phyloP scores from a whole-genome alignment of 768 basidiomycete genomes.

The Trametes gibbosa region DNA sequence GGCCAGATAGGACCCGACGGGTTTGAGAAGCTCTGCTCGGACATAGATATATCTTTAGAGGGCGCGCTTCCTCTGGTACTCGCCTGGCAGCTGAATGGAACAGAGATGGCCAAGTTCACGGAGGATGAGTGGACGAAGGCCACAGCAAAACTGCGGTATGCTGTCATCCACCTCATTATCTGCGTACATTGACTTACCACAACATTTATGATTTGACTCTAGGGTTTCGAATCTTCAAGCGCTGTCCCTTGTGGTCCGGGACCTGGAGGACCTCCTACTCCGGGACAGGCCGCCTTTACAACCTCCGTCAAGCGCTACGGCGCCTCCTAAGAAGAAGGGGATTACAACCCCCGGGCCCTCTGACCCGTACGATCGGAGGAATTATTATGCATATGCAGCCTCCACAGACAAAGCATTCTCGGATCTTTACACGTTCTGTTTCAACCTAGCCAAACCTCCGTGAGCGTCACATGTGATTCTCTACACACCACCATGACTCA shows the following conservation, averaged over 20 bases:
- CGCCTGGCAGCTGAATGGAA: constrained; percentile 69
- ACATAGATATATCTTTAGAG: constrained; percentile 71
- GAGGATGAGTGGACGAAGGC: constrained; percentile 70
- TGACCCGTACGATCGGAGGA: constrained; percentile 55
- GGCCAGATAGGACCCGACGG: constrained; percentile 68
- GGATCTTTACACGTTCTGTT: constrained; percentile 70
- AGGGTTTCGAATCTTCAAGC: constrained; percentile 51
- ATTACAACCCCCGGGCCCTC: constrained; percentile 36
- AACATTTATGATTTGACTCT: background rate
- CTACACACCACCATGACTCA: background rate
- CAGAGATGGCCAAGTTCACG: constrained; percentile 71
- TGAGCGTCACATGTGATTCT: constrained; percentile 38
- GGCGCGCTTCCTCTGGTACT: constrained; percentile 69
- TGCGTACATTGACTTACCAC: background rate
- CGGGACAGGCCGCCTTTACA: constrained; percentile 38
- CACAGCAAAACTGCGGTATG: constrained; percentile 43
- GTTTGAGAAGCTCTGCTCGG: constrained; percentile 65
- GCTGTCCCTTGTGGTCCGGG: constrained; percentile 50
- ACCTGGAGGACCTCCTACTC: constrained; percentile 66
- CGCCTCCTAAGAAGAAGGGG: constrained; percentile 35
- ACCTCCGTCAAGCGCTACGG: constrained; percentile 17
- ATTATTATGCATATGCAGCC: constrained; percentile 48
- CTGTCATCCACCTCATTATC: background rate
- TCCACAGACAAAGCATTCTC: constrained; percentile 53
- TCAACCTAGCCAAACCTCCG: constrained; percentile 68